Evolutionary conservation across 78 protist species (phyloP).

Genomic region (Pelomyxa schiedti): DNA sequence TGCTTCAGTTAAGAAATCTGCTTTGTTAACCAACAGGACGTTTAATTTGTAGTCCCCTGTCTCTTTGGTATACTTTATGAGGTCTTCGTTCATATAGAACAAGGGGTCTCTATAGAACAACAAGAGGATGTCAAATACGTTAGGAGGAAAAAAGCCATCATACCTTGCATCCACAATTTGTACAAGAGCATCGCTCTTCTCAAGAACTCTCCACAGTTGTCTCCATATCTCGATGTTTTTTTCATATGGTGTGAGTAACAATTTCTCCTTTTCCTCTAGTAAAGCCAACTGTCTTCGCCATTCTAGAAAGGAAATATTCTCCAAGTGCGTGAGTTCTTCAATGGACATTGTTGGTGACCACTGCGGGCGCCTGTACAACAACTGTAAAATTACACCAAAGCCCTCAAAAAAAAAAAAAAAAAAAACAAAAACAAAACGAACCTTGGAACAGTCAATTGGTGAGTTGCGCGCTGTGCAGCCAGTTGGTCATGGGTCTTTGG

Average conservation of each 20-base stretch:
- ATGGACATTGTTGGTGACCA: conserved; percentile 56
- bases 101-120: conserved; percentile 79
- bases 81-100: conserved; percentile 71
- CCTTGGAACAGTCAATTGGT: too few relatives aligned
- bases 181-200: conserved; percentile 71
- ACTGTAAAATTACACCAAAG: too few relatives aligned
- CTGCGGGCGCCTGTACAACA: conserved; percentile 71
- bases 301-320: conserved; percentile 62
- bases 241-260: conserved; percentile 89
- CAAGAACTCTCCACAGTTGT: conserved; percentile 99
- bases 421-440: too few relatives aligned
- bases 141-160: background rate
- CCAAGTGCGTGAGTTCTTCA: conserved; percentile 51
- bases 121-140: background rate
- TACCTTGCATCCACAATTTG: conserved; percentile 93
- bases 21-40: conserved; percentile 88
- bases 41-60: conserved; percentile 13
- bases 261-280: conserved; percentile 56
- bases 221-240: conserved; percentile 95
- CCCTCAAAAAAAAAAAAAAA: too few relatives aligned
- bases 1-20: conserved; percentile 79
- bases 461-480: too few relatives aligned
- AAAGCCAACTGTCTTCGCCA: conserved; percentile 83
- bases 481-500: too few relatives aligned
- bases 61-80: conserved; percentile 63